A percentile compares a stretch with the other conserved stretches of the same genome.
Conservation (phyloP, 2,329 filamentous ascomycete genomes). For the Epichloe glyceriae region DNA sequence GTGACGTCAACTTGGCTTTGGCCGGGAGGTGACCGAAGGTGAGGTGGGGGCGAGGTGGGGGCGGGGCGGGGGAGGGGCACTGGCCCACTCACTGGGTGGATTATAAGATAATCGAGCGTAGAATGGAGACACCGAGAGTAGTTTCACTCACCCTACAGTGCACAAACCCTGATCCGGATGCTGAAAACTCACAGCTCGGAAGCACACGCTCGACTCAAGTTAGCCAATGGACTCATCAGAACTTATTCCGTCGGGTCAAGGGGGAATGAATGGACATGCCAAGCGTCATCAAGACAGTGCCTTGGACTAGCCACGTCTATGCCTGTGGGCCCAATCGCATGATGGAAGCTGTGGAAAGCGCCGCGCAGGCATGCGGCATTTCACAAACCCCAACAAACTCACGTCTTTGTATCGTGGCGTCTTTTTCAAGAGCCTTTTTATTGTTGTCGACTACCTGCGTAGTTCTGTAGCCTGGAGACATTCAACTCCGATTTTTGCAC, state of each 20-base stretch:
- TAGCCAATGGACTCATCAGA: slow-evolving; percentile 42
- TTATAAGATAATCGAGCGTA: slow-evolving; percentile 37
- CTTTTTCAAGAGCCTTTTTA: no score
- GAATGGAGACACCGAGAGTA: slow-evolving; percentile 35
- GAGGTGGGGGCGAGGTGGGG: no score
- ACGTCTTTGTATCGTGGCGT: no score
- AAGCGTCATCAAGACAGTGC: slow-evolving; percentile 32
- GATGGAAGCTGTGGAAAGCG: slow-evolving; percentile 36
- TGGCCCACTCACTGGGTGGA: slow-evolving; percentile 24
- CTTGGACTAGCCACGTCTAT: slow-evolving; percentile 45
- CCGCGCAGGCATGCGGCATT: slow-evolving; percentile 29
- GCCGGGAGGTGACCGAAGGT: no score
- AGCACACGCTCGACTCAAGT: slow-evolving; percentile 41
- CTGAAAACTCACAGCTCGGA: slow-evolving; percentile 27
- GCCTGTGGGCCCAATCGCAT: slow-evolving; percentile 46
- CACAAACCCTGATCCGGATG: slow-evolving; percentile 19
- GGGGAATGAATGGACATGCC: slow-evolving; percentile 40
- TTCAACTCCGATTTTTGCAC: no score
- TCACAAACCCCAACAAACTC: slow-evolving; percentile 9
- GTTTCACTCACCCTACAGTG: slow-evolving; percentile 40
- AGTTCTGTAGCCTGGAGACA: no score
- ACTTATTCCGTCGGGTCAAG: slow-evolving; percentile 45
- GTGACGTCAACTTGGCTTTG: background rate
- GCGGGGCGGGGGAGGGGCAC: no score
- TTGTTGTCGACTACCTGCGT: no score